Evolutionary conservation across 2,329 filamentous ascomycete genomes (phyloP), one percentile per base, ranked within the genome.

Genomic region (Ascochyta pisi): DNA sequence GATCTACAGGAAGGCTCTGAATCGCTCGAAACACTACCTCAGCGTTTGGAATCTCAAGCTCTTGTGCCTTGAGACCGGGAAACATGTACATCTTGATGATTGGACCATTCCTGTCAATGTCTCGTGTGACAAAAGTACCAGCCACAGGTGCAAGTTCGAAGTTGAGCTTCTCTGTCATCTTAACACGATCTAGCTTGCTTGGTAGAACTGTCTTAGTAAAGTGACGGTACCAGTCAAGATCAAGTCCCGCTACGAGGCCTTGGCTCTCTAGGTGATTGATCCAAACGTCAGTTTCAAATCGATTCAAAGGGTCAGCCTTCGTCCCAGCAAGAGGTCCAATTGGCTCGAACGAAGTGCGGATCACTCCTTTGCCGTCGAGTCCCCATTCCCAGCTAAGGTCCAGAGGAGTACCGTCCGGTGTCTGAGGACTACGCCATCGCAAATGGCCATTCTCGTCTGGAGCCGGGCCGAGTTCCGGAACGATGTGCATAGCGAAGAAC

Each of bases 311-410:
- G 37, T 60, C 57, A 9, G 37, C 29, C 3, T 47, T 23, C 5
- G 53, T 60, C 12, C 57, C 57, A 31, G 57, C 57, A 38, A 54
- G 15, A 8, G 54, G 50, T 1, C 57, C 57, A n/a, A 60, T 57
- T 10, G 57, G 57, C 44, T 60, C 57, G 31, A 60, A 57, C 9
- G 43, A 56, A 23, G 57, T 60, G 24, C 57, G 45, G 16, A 60
- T 50, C 1, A 55, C 53, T n/a, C 53, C 57, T 37, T 57, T 60
- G 6, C 57, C 57, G 8, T 57, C 49, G n/a, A 57, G 57, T 26
- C 57, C 57, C 53, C 57, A 60, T 26, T 60, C 57, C 57, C 57
- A 60, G 37, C 53, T 57, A 6, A 60, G 40, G 24, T 60, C 57
- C 8, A 60, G 42, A 22, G 57, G 57, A 3, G 57, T 60, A n/a